Evolutionary conservation across 2,329 filamentous ascomycete species (phyloP).

Genomic region (Colletotrichum sp.): DNA sequence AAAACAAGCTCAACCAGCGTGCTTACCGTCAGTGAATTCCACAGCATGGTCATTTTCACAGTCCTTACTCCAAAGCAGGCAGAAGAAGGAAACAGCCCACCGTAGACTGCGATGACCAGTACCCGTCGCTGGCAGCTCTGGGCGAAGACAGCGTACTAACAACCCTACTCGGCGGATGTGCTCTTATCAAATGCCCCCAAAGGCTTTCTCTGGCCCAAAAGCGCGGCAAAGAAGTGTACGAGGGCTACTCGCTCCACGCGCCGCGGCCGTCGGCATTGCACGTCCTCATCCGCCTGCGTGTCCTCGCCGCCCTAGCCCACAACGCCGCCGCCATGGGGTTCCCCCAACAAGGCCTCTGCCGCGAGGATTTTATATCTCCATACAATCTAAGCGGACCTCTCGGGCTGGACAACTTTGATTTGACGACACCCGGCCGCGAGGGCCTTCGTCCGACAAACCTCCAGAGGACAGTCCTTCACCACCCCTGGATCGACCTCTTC

Average conservation of each 20-base stretch:
- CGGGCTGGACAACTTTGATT: neutral
- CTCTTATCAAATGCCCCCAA: neutral
- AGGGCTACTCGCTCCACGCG: conserved; percentile 1
- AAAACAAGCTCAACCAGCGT: conserved; percentile 10
- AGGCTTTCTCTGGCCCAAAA: neutral
- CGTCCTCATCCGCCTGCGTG: conserved; percentile 11
- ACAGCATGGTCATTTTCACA: rapidly evolving
- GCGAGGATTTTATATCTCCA: neutral
- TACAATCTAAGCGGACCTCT: neutral
- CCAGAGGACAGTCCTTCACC: neutral
- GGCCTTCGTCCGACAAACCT: neutral
- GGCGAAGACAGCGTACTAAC: neutral
- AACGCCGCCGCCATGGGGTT: conserved; percentile 16
- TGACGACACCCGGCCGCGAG: neutral
- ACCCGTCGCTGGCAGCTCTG: neutral
- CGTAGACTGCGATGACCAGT: neutral
- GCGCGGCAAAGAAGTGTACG: neutral
- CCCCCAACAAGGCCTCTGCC: conserved; percentile 4
- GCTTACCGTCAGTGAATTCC: neutral
- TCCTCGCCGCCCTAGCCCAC: conserved; percentile 9
- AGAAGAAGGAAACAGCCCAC: neutral
- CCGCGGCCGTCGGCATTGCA: neutral
- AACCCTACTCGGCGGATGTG: neutral
- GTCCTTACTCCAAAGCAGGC: neutral
- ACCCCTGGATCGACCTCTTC: neutral